phyloP scores from a whole-genome alignment of 176 grass and related monocot species.

The Triticum dicoccoides region DNA sequence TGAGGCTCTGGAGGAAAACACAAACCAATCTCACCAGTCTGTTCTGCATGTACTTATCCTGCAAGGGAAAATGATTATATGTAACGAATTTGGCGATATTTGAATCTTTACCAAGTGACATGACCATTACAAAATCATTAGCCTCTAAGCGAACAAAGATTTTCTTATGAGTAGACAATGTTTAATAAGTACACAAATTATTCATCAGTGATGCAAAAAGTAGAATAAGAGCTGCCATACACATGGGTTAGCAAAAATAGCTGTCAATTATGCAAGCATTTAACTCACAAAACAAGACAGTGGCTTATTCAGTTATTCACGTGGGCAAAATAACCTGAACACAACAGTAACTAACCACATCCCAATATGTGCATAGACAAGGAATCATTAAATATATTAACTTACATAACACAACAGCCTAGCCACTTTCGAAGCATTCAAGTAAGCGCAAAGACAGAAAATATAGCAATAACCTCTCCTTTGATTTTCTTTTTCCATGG shows the following conservation, averaged over 20 bases:
- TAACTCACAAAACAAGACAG: constrained; percentile 7
- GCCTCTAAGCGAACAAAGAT: not conserved
- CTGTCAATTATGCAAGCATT: not conserved
- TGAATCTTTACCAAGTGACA: not conserved
- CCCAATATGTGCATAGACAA: not conserved
- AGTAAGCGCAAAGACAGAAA: not conserved
- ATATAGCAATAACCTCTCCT: not conserved
- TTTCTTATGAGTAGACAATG: not conserved
- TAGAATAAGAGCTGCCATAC: not conserved
- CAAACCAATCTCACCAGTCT: constrained; percentile 98
- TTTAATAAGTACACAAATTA: not conserved
- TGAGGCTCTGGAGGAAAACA: constrained; percentile 94
- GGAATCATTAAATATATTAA: not conserved
- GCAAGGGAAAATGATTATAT: constrained; percentile 11
- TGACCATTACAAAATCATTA: not conserved
- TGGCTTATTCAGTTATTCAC: not conserved
- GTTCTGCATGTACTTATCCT: constrained; percentile 99
- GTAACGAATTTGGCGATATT: not conserved
- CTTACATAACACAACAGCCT: not conserved
- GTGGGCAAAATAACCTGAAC: constrained; percentile 1
- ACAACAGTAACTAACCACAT: not conserved
- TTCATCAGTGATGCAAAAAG: constrained; percentile 17
- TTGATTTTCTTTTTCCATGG: not conserved
- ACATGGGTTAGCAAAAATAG: not conserved
- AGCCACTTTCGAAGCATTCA: not conserved